Percentiles rank a stretch among this genome's conserved stretches.
These are phyloP conservation scores for Cladorrhinum sp. DNA, from an alignment of 2,329 filamentous ascomycete genomes.

Conservation along the genomic window DNA sequence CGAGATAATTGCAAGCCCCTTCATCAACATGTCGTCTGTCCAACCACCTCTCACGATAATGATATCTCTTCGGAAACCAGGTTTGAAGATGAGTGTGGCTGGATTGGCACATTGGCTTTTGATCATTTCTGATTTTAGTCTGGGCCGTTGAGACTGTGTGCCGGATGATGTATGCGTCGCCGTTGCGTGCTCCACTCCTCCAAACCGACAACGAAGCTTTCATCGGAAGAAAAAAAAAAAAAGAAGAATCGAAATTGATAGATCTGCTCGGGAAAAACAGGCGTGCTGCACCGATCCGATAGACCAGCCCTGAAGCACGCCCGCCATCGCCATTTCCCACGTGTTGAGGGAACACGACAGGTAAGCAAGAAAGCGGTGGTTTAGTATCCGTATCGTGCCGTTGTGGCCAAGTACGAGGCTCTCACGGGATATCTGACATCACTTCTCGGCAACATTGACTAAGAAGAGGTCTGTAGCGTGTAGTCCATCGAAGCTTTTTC, in stretches of 20 bases:
- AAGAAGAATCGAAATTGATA: not conserved
- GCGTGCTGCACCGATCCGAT: not conserved
- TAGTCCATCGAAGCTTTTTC: conserved; percentile 4
- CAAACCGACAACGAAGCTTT: not conserved
- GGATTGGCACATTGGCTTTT: not conserved
- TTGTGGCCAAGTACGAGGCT: conserved; percentile 6
- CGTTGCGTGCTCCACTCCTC: not conserved
- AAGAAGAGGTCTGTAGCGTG: not conserved
- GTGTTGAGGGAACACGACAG: conserved; percentile 9
- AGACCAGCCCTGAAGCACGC: not conserved
- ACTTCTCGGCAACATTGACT: conserved; percentile 6
- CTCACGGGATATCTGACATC: conserved; percentile 10
- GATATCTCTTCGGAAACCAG: not conserved
- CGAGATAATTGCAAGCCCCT: conserved; percentile 10
- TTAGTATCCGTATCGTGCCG: not conserved
- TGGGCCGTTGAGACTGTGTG: not conserved
- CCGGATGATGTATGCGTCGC: not conserved
- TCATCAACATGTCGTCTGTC: not conserved
- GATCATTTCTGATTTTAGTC: not conserved
- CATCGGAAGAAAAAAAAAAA: not conserved
- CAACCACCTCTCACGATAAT: not conserved
- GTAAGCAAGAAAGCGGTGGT: not conserved
- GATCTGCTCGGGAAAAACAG: not conserved
- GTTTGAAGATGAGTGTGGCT: not conserved
- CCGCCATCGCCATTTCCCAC: conserved; percentile 4